Percentiles rank a stretch among this genome's conserved stretches.
phyloP scores from a whole-genome alignment of 257 asterid species.

The Solanum pennellii region DNA sequence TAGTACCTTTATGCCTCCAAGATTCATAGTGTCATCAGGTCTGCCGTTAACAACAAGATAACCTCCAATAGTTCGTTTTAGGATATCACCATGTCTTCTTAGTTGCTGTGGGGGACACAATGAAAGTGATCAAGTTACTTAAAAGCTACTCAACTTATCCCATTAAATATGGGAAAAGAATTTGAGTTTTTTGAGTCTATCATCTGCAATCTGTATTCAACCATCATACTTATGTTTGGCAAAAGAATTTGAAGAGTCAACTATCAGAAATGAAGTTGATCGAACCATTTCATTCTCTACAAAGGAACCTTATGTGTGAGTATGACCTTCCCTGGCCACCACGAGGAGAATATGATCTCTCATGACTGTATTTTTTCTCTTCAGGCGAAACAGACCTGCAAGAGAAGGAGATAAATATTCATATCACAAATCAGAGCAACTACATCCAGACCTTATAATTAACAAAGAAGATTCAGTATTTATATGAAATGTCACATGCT shows the following conservation, averaged over 20 bases:
- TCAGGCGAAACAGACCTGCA: constrained; percentile 66
- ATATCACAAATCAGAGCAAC: neutral
- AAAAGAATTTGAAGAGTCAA: neutral
- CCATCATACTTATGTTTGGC: neutral
- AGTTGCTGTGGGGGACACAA: constrained; percentile 39
- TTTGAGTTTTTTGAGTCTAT: neutral
- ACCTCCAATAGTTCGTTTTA: constrained; percentile 70
- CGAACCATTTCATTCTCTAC: neutral
- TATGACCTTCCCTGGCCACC: constrained; percentile 12
- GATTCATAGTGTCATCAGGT: constrained; percentile 97
- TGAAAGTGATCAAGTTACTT: neutral
- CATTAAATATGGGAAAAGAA: neutral
- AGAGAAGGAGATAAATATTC: neutral
- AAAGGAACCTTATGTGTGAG: constrained; percentile 11
- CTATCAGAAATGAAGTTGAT: neutral
- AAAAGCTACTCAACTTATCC: neutral
- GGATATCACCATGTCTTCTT: constrained; percentile 83
- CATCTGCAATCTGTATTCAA: neutral
- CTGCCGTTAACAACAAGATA: constrained; percentile 66
- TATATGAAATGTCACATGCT: neutral
- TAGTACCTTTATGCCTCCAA: constrained; percentile 84
- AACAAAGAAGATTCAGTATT: neutral
- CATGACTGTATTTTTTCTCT: constrained; percentile 52
- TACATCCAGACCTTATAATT: neutral
- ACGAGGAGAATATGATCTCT: constrained; percentile 15